phyloP scores from a whole-genome alignment of 2,329 filamentous ascomycete genomes.

The Aspergillus glaucus region DNA sequence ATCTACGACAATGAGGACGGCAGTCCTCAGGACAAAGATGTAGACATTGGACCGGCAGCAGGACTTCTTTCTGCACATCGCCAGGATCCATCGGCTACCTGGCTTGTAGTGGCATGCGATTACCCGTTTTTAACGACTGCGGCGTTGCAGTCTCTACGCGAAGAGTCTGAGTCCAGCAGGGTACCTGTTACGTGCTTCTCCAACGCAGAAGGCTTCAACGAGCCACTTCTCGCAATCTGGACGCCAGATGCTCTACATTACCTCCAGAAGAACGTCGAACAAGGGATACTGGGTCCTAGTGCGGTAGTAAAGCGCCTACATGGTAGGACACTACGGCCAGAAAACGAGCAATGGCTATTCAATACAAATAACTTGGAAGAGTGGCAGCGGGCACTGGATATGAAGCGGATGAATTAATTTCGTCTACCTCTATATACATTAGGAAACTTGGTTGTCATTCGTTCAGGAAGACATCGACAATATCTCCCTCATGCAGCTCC shows the following conservation, averaged over 20 bases:
- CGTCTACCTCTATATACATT: too few species aligned
- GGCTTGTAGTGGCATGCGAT: constrained; percentile 30
- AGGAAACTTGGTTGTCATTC: not conserved
- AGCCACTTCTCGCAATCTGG: constrained; percentile 36
- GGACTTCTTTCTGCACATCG: constrained; percentile 28
- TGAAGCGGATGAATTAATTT: constrained; percentile 18
- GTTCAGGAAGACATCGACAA: constrained; percentile 7
- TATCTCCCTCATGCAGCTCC: constrained; percentile 8
- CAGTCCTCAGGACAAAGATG: not conserved
- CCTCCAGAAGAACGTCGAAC: constrained; percentile 14
- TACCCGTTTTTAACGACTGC: constrained; percentile 25
- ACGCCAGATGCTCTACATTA: constrained; percentile 21
- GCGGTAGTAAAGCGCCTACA: constrained; percentile 11
- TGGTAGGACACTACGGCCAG: constrained; percentile 8
- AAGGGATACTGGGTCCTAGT: constrained; percentile 10
- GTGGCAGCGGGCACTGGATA: constrained; percentile 37
- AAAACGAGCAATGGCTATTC: constrained; percentile 12
- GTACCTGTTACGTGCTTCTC: constrained; percentile 31
- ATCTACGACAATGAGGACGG: constrained; percentile 1
- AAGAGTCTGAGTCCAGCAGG: constrained; percentile 14
- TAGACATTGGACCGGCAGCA: constrained; percentile 15
- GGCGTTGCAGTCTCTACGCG: constrained; percentile 21
- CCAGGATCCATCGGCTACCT: constrained; percentile 17
- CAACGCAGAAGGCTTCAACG: constrained; percentile 21
- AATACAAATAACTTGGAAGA: constrained; percentile 29